Conservation (phyloP, 345 rosid genomes). For the Cardamine occulta region DNA sequence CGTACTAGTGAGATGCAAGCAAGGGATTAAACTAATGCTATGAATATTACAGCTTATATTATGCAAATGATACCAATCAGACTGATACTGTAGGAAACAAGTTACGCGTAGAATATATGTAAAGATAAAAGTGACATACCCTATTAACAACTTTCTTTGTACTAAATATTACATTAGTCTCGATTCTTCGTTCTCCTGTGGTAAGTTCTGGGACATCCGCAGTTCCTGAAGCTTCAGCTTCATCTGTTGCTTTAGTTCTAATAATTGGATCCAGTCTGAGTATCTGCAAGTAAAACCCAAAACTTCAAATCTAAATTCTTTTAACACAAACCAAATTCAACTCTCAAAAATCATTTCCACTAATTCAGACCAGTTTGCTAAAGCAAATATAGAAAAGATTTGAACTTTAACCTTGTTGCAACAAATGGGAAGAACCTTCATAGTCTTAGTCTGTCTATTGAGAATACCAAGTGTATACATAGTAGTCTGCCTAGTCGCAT, state of each 20-base stretch:
- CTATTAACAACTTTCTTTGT: slow-evolving; percentile 51
- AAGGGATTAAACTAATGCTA: neutral
- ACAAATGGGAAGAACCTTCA: slow-evolving; percentile 78
- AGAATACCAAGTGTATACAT: slow-evolving; percentile 67
- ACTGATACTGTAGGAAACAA: neutral
- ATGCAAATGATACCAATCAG: slow-evolving; percentile 14
- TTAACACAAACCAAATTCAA: slow-evolving; percentile 4
- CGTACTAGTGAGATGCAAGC: slow-evolving; percentile 8
- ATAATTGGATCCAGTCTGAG: slow-evolving; percentile 75
- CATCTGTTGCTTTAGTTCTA: slow-evolving; percentile 37
- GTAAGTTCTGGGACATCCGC: slow-evolving; percentile 42
- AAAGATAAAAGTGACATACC: slow-evolving; percentile 46
- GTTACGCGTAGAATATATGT: neutral
- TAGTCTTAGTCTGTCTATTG: slow-evolving; percentile 63
- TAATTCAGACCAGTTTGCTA: neutral
- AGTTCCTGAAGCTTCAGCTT: slow-evolving; percentile 44
- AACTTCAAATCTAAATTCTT: slow-evolving; percentile 1
- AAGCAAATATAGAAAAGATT: neutral
- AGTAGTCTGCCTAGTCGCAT: slow-evolving; percentile 62
- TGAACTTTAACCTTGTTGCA: slow-evolving; percentile 60
- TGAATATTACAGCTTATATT: neutral
- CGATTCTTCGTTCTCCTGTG: slow-evolving; percentile 33
- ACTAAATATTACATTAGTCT: slow-evolving; percentile 43
- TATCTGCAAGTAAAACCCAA: slow-evolving; percentile 50
- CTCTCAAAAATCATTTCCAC: neutral